Evolutionary conservation across 257 asterid species (phyloP), one percentile per base, ranked within the genome.

Genomic region (Solanum chiquidenum): DNA sequence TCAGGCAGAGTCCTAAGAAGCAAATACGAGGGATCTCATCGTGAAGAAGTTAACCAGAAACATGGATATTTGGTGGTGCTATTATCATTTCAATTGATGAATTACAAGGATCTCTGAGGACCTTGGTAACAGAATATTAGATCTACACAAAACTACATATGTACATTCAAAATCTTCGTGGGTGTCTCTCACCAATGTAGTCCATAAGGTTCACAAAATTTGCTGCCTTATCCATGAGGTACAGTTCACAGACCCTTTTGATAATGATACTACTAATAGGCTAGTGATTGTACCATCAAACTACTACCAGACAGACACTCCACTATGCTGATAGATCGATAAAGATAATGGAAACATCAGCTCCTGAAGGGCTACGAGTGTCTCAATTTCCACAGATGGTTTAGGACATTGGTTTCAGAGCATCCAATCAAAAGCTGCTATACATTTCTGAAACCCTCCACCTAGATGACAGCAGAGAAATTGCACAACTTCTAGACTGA

Each of bases 171-270:
- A 62, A 89, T 44, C 86, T 82, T 86, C 2, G 33, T 52, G 49
- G 66, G 83, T 21, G 31, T 74, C 83, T 80, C 76, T 52, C 87
- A 52, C 25, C 37, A 88, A 82, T 9, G 85, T 20, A 46, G 52
- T 77, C 72, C 74, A 86, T 23, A 33, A 25, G 77, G 73, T 62
- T 86, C 18, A 87, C 88, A 87, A 87, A 87, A 87, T 84, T 86
- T 79, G 87, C 62, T 55, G 90, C 75, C 88, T 33, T 34, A 73
- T 46, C 82, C 88, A 46, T 18, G 62, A 46, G 85, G 83, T 80
- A 75, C 21, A 66, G 5, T 49, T 80, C 85, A 49, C 85, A 44
- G 3, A 29, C 69, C 58, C 85, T 46, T 49, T 82, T 46, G 42
- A 82, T 20, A 82, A 49, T 18, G 42, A 49, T 82, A 46, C 27